phyloP scores from a whole-genome alignment of 148 eudicot species.

The Cornus suecica region DNA sequence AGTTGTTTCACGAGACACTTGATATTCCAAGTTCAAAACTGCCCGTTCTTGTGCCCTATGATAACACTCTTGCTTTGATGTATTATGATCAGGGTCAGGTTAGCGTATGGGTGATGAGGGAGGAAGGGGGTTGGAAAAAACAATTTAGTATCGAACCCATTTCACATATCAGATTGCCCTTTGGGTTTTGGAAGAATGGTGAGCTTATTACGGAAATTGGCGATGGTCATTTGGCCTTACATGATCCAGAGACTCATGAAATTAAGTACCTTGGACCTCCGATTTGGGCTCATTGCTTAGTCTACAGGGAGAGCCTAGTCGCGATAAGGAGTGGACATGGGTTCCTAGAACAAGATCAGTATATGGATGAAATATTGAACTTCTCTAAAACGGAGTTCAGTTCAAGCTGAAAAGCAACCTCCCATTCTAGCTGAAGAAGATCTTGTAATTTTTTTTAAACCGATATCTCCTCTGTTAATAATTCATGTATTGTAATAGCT shows the following conservation, averaged over 20 bases:
- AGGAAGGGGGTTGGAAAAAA: neutral
- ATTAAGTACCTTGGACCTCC: neutral
- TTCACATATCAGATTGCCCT: neutral
- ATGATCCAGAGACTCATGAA: neutral
- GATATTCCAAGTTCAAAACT: neutral
- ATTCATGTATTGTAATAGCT: too few species aligned
- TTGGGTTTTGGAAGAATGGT: slow-evolving; percentile 1
- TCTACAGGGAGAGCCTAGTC: too few species aligned
- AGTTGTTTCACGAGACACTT: neutral
- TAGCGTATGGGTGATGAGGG: slow-evolving; percentile 4
- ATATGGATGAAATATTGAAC: too few species aligned
- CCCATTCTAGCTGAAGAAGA: too few species aligned
- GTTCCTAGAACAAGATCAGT: too few species aligned
- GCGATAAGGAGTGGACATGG: too few species aligned
- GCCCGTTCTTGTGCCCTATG: too few species aligned
- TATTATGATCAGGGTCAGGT: neutral
- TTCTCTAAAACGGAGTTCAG: too few species aligned
- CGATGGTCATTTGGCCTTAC: neutral
- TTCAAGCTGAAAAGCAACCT: too few species aligned
- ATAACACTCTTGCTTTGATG: neutral
- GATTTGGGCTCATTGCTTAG: too few species aligned
- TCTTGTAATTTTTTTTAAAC: too few species aligned
- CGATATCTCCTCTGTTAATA: too few species aligned
- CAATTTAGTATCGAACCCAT: neutral
- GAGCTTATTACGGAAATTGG: neutral